These are phyloP conservation scores for Clitocybe nebularis DNA, from an alignment of 1,284 basidiomycete genomes.

Conservation along the genomic window DNA sequence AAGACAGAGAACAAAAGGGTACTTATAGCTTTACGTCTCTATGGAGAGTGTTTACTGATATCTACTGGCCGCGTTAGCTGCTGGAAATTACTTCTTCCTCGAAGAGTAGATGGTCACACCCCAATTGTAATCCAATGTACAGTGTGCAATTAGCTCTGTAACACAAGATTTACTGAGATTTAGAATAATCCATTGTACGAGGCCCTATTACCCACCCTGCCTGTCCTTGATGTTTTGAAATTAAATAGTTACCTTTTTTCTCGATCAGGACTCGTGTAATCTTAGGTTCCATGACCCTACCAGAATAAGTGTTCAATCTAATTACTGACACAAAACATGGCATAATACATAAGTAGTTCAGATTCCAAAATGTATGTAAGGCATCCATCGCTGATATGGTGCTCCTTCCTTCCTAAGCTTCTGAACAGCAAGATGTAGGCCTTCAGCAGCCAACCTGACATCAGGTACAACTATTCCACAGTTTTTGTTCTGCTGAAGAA, in stretches of 20 bases:
- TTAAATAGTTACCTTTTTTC: no score
- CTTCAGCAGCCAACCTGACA: slow-evolving; percentile 18
- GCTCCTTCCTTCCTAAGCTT: slow-evolving; percentile 16
- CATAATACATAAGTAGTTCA: no score
- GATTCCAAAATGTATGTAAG: slow-evolving; percentile 25
- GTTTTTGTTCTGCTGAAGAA: slow-evolving; percentile 15
- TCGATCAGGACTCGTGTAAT: no score
- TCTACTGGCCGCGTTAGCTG: slow-evolving; percentile 37
- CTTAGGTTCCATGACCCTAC: no score
- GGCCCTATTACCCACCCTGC: no score
- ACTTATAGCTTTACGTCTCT: slow-evolving; percentile 20
- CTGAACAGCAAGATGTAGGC: slow-evolving; percentile 20
- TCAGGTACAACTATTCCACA: no score
- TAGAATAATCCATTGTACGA: no score
- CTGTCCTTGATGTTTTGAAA: no score
- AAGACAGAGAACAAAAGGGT: slow-evolving; percentile 94
- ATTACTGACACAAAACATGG: no score
- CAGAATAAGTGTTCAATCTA: no score
- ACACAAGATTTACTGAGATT: no score
- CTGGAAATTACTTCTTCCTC: slow-evolving; percentile 90
- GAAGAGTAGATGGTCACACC: slow-evolving; percentile 51
- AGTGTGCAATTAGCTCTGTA: background rate
- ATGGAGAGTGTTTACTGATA: background rate
- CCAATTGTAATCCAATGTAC: slow-evolving; percentile 1
- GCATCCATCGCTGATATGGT: slow-evolving; percentile 22